Evolutionary conservation across 208 protist species (phyloP).

Genomic region (Leishmania braziliensis): DNA sequence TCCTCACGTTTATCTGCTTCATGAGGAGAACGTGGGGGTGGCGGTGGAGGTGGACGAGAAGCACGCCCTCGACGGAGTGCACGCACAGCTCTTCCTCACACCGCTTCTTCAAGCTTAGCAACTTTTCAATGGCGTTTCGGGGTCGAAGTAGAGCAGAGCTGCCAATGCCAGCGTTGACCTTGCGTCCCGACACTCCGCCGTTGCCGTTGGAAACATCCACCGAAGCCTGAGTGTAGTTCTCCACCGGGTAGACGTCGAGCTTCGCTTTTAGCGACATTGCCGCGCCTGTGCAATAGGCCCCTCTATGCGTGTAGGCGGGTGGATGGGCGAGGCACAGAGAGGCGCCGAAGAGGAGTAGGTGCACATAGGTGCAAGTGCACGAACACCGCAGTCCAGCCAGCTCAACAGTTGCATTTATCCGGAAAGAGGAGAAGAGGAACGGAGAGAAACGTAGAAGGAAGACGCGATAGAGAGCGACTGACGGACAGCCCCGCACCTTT

Average conservation of each 20-base stretch:
- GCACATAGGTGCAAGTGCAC: neutral
- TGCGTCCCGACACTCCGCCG: conserved; percentile 22
- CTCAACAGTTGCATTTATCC: neutral
- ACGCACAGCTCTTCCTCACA: conserved; percentile 84
- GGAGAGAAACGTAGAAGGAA: neutral
- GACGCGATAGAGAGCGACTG: neutral
- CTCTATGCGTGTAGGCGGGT: neutral
- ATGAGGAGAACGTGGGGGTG: conserved; percentile 93
- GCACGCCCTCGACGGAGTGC: conserved; percentile 89
- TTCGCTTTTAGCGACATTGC: conserved; percentile 72
- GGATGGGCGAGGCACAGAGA: neutral
- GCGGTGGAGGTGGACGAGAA: conserved; percentile 92
- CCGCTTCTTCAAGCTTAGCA: conserved; percentile 77
- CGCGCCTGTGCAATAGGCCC: neutral
- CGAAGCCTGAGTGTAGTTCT: conserved; percentile 61
- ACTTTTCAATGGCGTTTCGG: conserved; percentile 75
- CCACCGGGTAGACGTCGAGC: conserved; percentile 82
- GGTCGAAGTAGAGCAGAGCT: conserved; percentile 34
- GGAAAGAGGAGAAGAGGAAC: neutral
- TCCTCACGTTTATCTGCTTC: conserved; percentile 36
- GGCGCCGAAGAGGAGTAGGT: neutral
- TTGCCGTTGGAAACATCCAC: conserved; percentile 30
- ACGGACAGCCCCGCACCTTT: neutral
- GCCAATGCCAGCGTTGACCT: conserved; percentile 19
- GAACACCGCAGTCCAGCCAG: neutral